phyloP scores from a whole-genome alignment of 139 green algal genomes.

The Picochlorum sp. region DNA sequence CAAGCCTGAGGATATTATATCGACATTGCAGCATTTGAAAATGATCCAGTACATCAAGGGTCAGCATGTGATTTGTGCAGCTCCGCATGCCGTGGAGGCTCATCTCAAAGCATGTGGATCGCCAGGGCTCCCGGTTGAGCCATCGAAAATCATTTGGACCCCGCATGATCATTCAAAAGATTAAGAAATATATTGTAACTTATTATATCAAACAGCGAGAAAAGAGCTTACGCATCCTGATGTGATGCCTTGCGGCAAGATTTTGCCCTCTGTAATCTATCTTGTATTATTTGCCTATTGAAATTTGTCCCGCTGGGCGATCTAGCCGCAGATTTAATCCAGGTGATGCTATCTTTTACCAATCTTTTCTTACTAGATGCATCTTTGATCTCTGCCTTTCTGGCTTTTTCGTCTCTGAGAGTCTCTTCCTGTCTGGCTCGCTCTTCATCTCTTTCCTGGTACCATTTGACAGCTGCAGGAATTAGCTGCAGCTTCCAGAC shows the following conservation, averaged over 20 bases:
- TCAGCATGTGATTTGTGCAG: constrained; percentile 65
- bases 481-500: constrained; percentile 22
- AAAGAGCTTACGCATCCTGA: no score
- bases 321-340: constrained; percentile 10
- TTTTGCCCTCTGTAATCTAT: neutral
- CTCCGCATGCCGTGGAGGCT: constrained; percentile 45
- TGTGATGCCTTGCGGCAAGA: neutral
- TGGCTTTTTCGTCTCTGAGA: neutral
- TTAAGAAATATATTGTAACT: no score
- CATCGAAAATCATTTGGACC: constrained; percentile 70
- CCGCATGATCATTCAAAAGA: constrained; percentile 32
- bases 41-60: constrained; percentile 92
- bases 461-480: constrained; percentile 12
- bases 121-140: constrained; percentile 55
- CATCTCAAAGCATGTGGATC: constrained; percentile 69
- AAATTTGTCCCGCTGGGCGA: constrained; percentile 3
- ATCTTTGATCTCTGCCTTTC: constrained; percentile 2
- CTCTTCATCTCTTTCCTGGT: neutral
- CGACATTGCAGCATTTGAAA: constrained; percentile 77
- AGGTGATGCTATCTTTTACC: constrained; percentile 17
- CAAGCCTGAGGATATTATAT: constrained; percentile 94
- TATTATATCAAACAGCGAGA: no score
- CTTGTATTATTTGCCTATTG: constrained; percentile 8
- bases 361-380: constrained; percentile 6
- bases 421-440: constrained; percentile 5